These are phyloP conservation scores for Pichia cabralensis DNA, from an alignment of 805 yeast species.

Conservation along the genomic window DNA sequence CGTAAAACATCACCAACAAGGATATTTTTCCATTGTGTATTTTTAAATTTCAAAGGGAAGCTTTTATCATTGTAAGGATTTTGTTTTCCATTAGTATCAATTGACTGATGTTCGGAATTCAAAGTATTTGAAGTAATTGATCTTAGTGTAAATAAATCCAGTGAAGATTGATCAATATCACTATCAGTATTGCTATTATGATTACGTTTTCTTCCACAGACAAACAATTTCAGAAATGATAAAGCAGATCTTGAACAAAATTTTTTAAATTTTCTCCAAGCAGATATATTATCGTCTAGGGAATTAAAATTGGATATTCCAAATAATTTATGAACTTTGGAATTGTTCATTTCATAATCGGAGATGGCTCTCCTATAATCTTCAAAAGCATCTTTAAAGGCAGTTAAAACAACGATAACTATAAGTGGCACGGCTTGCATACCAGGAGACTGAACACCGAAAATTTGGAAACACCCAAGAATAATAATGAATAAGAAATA, in stretches of 20 bases:
- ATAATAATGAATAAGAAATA: conserved; percentile 47
- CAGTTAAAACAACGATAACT: conserved; percentile 68
- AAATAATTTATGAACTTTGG: conserved; percentile 45
- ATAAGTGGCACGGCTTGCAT: conserved; percentile 73
- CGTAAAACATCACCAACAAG: conserved; percentile 66
- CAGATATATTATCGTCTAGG: conserved; percentile 39
- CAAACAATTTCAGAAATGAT: conserved; percentile 2
- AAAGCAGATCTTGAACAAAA: conserved; percentile 27
- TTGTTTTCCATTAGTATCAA: no score
- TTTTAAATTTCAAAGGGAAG: conserved; percentile 24
- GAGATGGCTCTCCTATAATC: conserved; percentile 57
- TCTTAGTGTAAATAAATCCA: conserved; percentile 4
- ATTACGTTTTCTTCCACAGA: conserved; percentile 11
- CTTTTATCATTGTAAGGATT: no score
- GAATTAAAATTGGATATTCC: conserved; percentile 54
- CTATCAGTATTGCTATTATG: neutral
- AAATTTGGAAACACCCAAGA: conserved; percentile 53
- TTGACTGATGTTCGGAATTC: conserved; percentile 10
- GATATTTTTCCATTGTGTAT: conserved; percentile 52
- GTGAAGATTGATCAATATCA: conserved; percentile 2
- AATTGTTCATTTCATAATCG: conserved; percentile 61
- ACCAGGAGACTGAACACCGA: conserved; percentile 67
- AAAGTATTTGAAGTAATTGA: conserved; percentile 11
- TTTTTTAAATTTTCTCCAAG: conserved; percentile 66
- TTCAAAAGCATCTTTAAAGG: conserved; percentile 68